Evolutionary conservation across 345 rosid species (phyloP), one percentile per base, ranked within the genome.

Genomic region (Salix suchowensis): DNA sequence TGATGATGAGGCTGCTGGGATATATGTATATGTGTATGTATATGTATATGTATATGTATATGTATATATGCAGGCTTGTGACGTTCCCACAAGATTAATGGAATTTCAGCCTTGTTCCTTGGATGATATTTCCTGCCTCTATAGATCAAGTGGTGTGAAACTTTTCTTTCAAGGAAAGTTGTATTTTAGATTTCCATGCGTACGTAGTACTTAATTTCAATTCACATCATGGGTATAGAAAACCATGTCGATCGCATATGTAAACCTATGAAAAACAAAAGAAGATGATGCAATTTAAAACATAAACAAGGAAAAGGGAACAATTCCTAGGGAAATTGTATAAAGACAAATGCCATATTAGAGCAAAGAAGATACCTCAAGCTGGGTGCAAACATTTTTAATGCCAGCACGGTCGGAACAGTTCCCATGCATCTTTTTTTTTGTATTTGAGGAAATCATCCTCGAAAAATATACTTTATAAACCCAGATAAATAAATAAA

Each of bases 51-150:
- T 32, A 32, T 32, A 32, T 32, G 4, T 32, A 32, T 32, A 32
- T 34, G 4, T 34, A 4, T 34, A 34, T 32, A 0, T 34, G 2
- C 83, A 0, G 97, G 99, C 79, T 96, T 97, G 52, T 91, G 96
- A 84, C 96, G 99, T 82, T 84, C 92, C 98, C 99, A 93, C 86
- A 96, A 78, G 97, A 93, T 91, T 73, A 96, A 74, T 14, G 98
- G 98, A 74, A 96, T 80, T 68, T 82, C 83, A 68, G 96, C 97
- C 81, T 94, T 89, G 86, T 87, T 89, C 89, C 83, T 91, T 70
- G 85, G 87, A 79, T 86, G 84, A 61, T 93, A 93, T 86, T 93
- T 90, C 71, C 96, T 84, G 64, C 99, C 98, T 87, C 98, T 85
- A 68, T 91, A 96, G 44, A 69, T 37, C 74, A 66, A 76, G 23